Conservation (phyloP, 1,139 yeast genomes). For the Pichia sp. region DNA sequence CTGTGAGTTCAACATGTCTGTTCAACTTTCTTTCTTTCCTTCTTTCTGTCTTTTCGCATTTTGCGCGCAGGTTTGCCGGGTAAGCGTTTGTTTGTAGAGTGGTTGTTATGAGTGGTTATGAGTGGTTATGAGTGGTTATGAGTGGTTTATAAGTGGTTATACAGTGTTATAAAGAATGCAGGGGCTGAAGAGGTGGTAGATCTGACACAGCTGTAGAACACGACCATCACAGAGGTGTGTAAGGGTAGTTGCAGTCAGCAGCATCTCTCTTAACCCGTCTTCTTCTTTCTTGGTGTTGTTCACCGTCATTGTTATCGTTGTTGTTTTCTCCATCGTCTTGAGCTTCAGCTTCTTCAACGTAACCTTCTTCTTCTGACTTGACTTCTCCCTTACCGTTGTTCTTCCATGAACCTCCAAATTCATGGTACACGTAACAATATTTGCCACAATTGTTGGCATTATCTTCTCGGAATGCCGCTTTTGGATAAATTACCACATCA, state of each 20-base stretch:
- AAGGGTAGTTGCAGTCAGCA: no score
- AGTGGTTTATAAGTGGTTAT: no score
- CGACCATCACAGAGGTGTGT: background rate
- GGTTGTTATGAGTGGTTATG: no score
- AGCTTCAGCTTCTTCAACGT: background rate
- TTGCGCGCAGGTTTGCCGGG: no score
- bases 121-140: no score
- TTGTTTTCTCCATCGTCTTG: background rate
- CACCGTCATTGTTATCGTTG: constrained; percentile 18
- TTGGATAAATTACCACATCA: constrained; percentile 81
- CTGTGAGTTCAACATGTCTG: no score
- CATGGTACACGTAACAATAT: constrained; percentile 29
- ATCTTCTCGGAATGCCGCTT: constrained; percentile 30
- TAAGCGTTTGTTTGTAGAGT: no score
- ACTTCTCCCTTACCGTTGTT: constrained; percentile 31
- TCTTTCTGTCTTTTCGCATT: no score
- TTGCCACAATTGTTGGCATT: constrained; percentile 29
- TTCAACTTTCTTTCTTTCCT: no score
- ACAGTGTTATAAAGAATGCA: no score
- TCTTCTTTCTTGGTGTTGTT: constrained; percentile 11
- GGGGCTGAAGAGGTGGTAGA: no score
- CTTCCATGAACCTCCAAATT: constrained; percentile 32
- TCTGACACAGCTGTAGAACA: no score
- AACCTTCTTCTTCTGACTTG: constrained; percentile 26
- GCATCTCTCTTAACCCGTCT: constrained; percentile 13